Evolutionary conservation across 2,329 filamentous ascomycete genomes (phyloP).

Genomic region (Ascochyta rabiei): DNA sequence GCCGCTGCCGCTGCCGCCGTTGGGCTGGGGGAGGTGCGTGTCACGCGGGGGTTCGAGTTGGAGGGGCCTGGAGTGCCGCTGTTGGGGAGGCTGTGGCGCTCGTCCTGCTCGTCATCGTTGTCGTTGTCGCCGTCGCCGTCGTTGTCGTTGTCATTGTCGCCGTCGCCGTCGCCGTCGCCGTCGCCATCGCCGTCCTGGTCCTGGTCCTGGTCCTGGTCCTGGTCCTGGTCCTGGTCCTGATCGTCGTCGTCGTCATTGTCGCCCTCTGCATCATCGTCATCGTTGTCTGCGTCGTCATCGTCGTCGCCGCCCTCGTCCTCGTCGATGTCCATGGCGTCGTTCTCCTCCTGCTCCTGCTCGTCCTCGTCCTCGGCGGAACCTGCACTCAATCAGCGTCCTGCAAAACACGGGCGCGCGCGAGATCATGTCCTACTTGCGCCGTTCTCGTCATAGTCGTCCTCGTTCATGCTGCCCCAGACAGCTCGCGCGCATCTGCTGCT

Average conservation of each 20-base stretch:
- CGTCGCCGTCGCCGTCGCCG: constrained; percentile 50
- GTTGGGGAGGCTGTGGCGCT: constrained; percentile 42
- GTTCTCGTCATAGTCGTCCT: constrained; percentile 56
- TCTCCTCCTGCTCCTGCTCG: constrained; percentile 44
- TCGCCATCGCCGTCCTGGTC: constrained; percentile 51
- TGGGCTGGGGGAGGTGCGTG: constrained; percentile 56
- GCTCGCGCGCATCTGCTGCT: constrained; percentile 13
- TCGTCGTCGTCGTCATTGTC: constrained; percentile 50
- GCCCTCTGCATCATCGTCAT: constrained; percentile 51
- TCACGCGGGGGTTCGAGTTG: constrained; percentile 54
- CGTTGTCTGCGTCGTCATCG: constrained; percentile 48
- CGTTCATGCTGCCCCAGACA: constrained; percentile 45
- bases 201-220: constrained; percentile 50
- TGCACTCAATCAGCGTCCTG: constrained; percentile 18
- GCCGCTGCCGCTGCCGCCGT: constrained; percentile 29
- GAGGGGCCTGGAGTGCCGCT: constrained; percentile 32
- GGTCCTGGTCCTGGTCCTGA: too few species aligned
- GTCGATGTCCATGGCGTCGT: constrained; percentile 53
- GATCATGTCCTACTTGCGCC: constrained; percentile 39
- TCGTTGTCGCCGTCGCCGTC: constrained; percentile 51
- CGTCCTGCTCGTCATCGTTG: constrained; percentile 53
- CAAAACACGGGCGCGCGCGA: background rate
- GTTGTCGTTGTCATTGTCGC: constrained; percentile 49
- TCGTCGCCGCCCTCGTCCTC: constrained; percentile 50
- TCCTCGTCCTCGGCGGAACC: constrained; percentile 38